Base-by-base conservation (phyloP, 306 rosid genomes). In the Lotus japonicus region DNA sequence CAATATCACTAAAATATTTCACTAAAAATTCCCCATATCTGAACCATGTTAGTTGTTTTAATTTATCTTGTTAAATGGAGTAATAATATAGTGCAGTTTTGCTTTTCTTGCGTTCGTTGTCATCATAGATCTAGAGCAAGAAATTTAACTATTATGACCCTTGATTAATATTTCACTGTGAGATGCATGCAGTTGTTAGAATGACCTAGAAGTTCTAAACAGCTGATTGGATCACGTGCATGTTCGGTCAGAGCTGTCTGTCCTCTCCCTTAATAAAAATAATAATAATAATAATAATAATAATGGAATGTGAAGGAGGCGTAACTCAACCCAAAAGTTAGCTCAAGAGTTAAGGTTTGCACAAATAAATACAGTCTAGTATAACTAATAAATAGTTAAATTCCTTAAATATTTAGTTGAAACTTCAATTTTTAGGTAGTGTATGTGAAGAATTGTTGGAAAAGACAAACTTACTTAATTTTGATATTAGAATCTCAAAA, bases 181-280 rank as follows among this genome's bases (percentile, higher is more conserved):
- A 68, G 48, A 16, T 4, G 36, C 39, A 38, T 38, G 11, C 11
- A 3, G 31, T 31, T 31, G 36, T 31, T 38, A 38, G 74, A 31
- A 67, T 64, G 88, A 23, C 88, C 85, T 84, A 75, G 85, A 86
- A 80, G 31, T 80, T 76, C 64, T 68, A 73, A 82, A 67, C 83
- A 1, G 41, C 43, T 73, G 80, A 74, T 81, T 64, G 82, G 63
- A 73, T 84, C 97, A 87, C 88, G 79, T 89, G 97, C 86, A 64
- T 75, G 70, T 59, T 62, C 16, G 10, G 42, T 61, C 77, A 80
- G 66, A 65, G 54, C 38, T 76, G 83, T 84, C 82, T 75, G 75
- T 46, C 59, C 68, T 58, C 58, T 48, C 70, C 44, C 7, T 52
- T 2, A 26, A 26, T 26, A 26, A 26, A 2, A 26, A 26, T 26